These are phyloP conservation scores for Thraustochytrium sp. DNA, from an alignment of 352 stramenopile species.

Conservation along the genomic window DNA sequence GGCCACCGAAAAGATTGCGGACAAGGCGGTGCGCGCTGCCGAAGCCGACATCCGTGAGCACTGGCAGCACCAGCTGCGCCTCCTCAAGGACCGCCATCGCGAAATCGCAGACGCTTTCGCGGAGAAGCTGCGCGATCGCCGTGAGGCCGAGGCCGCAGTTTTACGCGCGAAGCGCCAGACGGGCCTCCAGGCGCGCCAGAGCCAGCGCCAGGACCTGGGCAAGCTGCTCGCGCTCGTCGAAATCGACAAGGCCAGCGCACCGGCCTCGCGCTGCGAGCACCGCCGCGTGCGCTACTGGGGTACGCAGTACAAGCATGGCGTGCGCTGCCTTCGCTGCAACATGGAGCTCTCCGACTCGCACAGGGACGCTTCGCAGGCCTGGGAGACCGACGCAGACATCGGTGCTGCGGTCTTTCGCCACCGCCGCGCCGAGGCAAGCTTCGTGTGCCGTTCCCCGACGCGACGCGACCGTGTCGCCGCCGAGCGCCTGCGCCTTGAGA, in stretches of 20 bases:
- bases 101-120: neutral
- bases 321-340: conserved; percentile 7
- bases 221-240: neutral
- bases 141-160: neutral
- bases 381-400: neutral
- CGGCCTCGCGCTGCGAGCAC: neutral
- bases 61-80: neutral
- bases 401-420: neutral
- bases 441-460: neutral
- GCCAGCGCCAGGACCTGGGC: neutral
- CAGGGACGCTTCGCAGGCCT: neutral
- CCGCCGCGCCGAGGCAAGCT: neutral
- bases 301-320: conserved; percentile 28
- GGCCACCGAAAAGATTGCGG: neutral
- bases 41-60: neutral
- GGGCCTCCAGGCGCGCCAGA: neutral
- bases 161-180: neutral
- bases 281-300: conserved; percentile 28
- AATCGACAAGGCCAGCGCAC: neutral
- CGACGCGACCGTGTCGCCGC: neutral
- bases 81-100: neutral
- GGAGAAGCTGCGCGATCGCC: neutral
- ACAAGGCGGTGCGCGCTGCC: neutral
- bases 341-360: neutral
- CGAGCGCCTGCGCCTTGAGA: conserved; percentile 22